Percentiles rank a stretch among this genome's conserved stretches.
Evolutionary conservation across 2,329 filamentous ascomycete genomes (phyloP).

Genomic region (Phyllosticta capitalensis): DNA sequence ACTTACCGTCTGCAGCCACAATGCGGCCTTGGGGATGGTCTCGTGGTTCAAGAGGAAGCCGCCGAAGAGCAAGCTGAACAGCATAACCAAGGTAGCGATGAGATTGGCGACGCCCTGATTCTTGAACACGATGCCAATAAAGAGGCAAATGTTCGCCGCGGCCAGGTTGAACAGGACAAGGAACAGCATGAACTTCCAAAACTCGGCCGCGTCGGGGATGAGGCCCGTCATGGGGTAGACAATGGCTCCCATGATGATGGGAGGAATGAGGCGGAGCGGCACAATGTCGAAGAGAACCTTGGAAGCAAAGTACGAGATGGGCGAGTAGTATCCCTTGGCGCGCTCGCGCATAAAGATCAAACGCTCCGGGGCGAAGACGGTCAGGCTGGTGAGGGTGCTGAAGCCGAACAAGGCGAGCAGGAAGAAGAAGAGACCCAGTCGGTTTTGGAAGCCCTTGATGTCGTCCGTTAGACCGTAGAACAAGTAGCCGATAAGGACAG

Average conservation of each 20-base stretch:
- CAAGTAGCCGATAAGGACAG: constrained; percentile 86
- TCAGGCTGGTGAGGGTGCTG: constrained; percentile 87
- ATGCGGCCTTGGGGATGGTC: constrained; percentile 72
- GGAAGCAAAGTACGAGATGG: constrained; percentile 84
- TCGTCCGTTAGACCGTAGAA: constrained; percentile 96
- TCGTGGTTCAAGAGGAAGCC: constrained; percentile 91
- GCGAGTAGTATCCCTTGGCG: constrained; percentile 93
- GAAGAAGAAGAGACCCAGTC: constrained; percentile 96
- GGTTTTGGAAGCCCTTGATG: constrained; percentile 95
- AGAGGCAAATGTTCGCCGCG: constrained; percentile 84
- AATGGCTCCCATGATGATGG: constrained; percentile 89
- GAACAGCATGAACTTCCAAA: constrained; percentile 84
- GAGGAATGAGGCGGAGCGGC: constrained; percentile 85
- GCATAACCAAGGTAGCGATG: constrained; percentile 90
- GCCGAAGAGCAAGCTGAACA: constrained; percentile 91
- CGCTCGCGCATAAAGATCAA: constrained; percentile 86
- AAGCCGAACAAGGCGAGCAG: constrained; percentile 92
- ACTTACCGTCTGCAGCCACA: constrained; percentile 80
- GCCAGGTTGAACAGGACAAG: constrained; percentile 94
- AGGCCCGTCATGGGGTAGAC: constrained; percentile 97
- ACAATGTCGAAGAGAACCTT: constrained; percentile 99
- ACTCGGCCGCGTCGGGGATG: constrained; percentile 70
- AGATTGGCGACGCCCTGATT: constrained; percentile 87
- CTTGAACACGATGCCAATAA: constrained; percentile 91
- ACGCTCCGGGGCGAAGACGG: constrained; percentile 84